These are phyloP conservation scores for Apiospora malaysiana DNA, from an alignment of 2,329 filamentous ascomycete species.

Conservation along the genomic window DNA sequence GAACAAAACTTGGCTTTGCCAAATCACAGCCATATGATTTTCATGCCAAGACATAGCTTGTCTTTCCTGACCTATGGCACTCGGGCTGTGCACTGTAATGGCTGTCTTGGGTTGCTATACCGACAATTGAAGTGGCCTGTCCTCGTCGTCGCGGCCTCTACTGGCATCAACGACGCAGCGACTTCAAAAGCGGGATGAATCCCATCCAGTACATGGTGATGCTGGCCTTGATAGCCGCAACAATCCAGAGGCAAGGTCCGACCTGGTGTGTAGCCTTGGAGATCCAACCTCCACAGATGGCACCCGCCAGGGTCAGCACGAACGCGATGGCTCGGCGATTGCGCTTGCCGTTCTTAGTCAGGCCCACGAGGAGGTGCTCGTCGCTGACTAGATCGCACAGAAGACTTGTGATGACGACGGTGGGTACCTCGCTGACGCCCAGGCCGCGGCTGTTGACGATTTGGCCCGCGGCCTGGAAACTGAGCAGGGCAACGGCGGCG, in stretches of 20 bases:
- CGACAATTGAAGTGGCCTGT: not conserved
- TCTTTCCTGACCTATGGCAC: too few relatives aligned
- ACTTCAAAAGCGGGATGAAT: constrained; percentile 25
- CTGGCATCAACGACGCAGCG: not conserved
- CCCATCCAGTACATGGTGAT: constrained; percentile 43
- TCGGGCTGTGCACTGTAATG: not conserved
- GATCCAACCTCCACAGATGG: constrained; percentile 54
- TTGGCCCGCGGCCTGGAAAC: constrained; percentile 61
- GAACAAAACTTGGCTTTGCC: too few relatives aligned
- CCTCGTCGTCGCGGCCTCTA: too few relatives aligned
- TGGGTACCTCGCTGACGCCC: constrained; percentile 60
- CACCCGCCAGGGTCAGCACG: constrained; percentile 48
- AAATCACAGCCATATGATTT: too few relatives aligned
- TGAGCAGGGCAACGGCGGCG: constrained; percentile 52
- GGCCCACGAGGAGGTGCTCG: constrained; percentile 50
- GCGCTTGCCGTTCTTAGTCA: constrained; percentile 53
- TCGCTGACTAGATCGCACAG: constrained; percentile 62
- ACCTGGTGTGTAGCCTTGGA: constrained; percentile 49
- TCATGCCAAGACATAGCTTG: too few relatives aligned
- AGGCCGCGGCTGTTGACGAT: constrained; percentile 58
- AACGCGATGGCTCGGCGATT: constrained; percentile 53
- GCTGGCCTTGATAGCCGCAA: constrained; percentile 49
- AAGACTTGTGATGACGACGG: constrained; percentile 60
- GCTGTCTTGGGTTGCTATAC: not conserved
- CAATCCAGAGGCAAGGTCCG: constrained; percentile 51